phyloP scores from a whole-genome alignment of 2,329 filamentous ascomycete genomes.

The Setomelanomma holmii region DNA sequence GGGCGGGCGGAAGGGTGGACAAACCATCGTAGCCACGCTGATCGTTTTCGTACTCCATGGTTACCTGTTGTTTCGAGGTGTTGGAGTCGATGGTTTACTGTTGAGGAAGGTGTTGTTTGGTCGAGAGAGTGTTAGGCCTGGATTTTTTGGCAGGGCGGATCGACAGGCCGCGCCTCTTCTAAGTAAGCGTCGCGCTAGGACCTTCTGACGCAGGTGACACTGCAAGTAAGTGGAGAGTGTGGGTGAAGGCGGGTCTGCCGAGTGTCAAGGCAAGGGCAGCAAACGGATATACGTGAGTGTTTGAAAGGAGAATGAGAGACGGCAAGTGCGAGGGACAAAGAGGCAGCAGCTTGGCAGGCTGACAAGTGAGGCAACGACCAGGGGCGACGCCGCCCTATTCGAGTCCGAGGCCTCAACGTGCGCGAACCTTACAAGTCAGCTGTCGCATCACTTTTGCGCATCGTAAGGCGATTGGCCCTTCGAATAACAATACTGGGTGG shows the following conservation, averaged over 20 bases:
- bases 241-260: constrained; percentile 1
- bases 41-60: constrained; percentile 72
- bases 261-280: constrained; percentile 5
- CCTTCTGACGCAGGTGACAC: constrained; percentile 18
- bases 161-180: constrained; percentile 38
- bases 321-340: constrained; percentile 6
- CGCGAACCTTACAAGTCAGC: constrained; percentile 1
- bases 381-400: constrained; percentile 17
- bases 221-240: constrained; percentile 29
- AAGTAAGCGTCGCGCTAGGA: constrained; percentile 39
- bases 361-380: constrained; percentile 25
- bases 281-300: constrained; percentile 6
- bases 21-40: constrained; percentile 71
- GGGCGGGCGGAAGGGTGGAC: constrained; percentile 31
- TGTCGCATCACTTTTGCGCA: background rate
- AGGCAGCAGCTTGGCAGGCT: constrained; percentile 8
- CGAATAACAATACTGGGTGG: too few species aligned
- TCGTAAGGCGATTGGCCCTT: background rate
- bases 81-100: constrained; percentile 25
- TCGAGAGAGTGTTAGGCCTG: constrained; percentile 25
- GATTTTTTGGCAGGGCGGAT: constrained; percentile 44
- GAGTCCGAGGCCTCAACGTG: constrained; percentile 8
- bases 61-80: constrained; percentile 48
- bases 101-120: constrained; percentile 31
- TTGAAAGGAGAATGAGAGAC: background rate